phyloP scores from a whole-genome alignment of 345 rosid species.

The Gossypium stocksii region DNA sequence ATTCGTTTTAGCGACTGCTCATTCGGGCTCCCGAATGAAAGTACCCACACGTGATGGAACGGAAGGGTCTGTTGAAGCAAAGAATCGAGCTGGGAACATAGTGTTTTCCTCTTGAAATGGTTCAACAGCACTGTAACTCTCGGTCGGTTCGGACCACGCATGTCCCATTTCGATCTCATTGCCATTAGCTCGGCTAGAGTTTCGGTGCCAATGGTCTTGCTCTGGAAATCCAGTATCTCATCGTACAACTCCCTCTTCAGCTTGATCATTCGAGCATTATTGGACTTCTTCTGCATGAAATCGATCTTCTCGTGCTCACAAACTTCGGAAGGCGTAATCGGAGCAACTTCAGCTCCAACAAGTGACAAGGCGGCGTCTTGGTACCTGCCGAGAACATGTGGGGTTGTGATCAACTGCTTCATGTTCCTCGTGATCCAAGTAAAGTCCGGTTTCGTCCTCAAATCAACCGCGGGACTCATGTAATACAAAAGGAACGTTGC shows the following conservation, averaged over 20 bases:
- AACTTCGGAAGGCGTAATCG: constrained; percentile 39
- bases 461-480: constrained; percentile 81
- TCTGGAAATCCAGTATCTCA: constrained; percentile 60
- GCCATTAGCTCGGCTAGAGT: constrained; percentile 62
- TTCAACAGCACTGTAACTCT: constrained; percentile 82
- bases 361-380: constrained; percentile 56
- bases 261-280: constrained; percentile 68
- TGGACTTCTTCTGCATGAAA: constrained; percentile 84
- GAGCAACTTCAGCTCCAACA: constrained; percentile 28
- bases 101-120: constrained; percentile 95
- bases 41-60: constrained; percentile 89
- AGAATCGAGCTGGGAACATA: constrained; percentile 86
- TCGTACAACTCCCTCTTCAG: constrained; percentile 67
- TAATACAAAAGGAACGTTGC: constrained; percentile 86
- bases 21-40: constrained; percentile 88
- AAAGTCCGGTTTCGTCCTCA: constrained; percentile 76
- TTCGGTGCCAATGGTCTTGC: constrained; percentile 57
- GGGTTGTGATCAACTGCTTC: constrained; percentile 64
- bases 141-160: constrained; percentile 53
- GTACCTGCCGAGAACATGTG: constrained; percentile 55
- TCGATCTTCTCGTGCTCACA: constrained; percentile 92
- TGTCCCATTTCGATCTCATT: constrained; percentile 83
- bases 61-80: constrained; percentile 86
- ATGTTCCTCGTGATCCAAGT: constrained; percentile 77
- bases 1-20: constrained; percentile 64